Conservation (phyloP, 805 yeast genomes). For the Nakazawaea siamensis region DNA sequence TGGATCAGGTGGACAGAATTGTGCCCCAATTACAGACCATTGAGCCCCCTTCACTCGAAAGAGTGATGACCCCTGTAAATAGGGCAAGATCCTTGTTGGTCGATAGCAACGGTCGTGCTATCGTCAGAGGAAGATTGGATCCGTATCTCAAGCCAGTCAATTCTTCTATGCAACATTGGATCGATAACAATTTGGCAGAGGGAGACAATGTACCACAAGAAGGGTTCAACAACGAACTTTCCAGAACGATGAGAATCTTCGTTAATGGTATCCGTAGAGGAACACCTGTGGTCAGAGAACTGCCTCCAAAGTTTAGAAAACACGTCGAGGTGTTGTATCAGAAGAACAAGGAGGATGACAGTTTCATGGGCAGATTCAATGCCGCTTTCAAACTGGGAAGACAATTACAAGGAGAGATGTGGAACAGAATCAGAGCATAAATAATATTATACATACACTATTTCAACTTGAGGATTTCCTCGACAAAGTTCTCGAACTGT, state of each 20-base stretch:
- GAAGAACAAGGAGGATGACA: slow-evolving; percentile 29
- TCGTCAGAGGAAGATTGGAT: slow-evolving; percentile 54
- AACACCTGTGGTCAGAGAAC: slow-evolving; percentile 24
- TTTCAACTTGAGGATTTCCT: slow-evolving; percentile 24
- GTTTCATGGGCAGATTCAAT: slow-evolving; percentile 20
- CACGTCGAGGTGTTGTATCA: slow-evolving; percentile 32
- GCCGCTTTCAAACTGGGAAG: slow-evolving; percentile 24
- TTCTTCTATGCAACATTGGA: slow-evolving; percentile 35
- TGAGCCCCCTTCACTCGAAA: slow-evolving; percentile 21
- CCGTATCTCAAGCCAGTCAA: slow-evolving; percentile 59
- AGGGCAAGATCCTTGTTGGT: slow-evolving; percentile 34
- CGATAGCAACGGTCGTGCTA: slow-evolving; percentile 54
- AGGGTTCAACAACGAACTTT: slow-evolving; percentile 46
- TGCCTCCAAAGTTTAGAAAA: slow-evolving; percentile 26
- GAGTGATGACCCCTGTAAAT: slow-evolving; percentile 39
- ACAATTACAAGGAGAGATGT: slow-evolving; percentile 11
- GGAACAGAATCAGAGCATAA: not conserved
- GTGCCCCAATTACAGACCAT: slow-evolving; percentile 54
- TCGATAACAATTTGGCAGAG: slow-evolving; percentile 39
- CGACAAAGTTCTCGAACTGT: slow-evolving; percentile 57
- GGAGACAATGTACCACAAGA: slow-evolving; percentile 31
- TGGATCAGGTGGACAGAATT: slow-evolving; percentile 45
- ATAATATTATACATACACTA: too few species aligned
- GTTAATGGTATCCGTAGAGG: slow-evolving; percentile 30
- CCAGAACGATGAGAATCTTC: slow-evolving; percentile 38